Evolutionary conservation across 2,329 filamentous ascomycete genomes (phyloP), one percentile per base, ranked within the genome.

Genomic region (Escovopsis sp.): DNA sequence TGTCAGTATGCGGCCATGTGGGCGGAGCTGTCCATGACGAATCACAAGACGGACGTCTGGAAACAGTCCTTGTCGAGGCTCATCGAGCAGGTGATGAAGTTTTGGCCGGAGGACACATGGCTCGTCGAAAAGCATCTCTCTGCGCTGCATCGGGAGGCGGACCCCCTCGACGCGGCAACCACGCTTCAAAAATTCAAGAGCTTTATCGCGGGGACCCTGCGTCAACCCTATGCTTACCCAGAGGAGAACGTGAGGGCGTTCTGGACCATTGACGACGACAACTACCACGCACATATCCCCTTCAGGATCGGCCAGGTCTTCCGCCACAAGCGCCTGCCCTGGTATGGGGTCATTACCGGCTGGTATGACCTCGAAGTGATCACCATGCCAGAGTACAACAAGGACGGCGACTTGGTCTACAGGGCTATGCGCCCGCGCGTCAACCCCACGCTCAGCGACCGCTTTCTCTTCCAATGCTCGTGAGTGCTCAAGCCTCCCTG

Each of bases 231-330:
- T 20, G 20, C 20, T 20, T 20, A 3, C 20, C 20, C 5, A 5
- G 20, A 5, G 20, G 20, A 5, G 20, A 20, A 5, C 20, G 20
- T 20, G 20, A 20, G 20, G 3, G 5, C 20, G 20, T 20, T 20
- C 20, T 20, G 20, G 20, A 20, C 20, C 20, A 20, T 20, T 20
- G 20, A 20, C 20, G 20, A 20, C 5, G 20, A 20, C 20, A 20
- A 20, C 20, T 3, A 3, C 20, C 20, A 5, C 5, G 20, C 5
- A 20, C 20, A 29, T 8, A 11, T 8, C 27, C 50, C 56, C 2
- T 89, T 76, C 57, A 74, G 70, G 39, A 73, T 94, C 39, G 91
- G 91, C 1, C 82, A 93, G 51, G 72, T 94, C 7, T 94, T 96
- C 56, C 72, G 71, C 38, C 91, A 98, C 61, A 76, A 70, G 46